Evolutionary conservation across 495 filamentous ascomycete species (phyloP), one percentile per base, ranked within the genome.

Genomic region (Aspergillus biplanus): DNA sequence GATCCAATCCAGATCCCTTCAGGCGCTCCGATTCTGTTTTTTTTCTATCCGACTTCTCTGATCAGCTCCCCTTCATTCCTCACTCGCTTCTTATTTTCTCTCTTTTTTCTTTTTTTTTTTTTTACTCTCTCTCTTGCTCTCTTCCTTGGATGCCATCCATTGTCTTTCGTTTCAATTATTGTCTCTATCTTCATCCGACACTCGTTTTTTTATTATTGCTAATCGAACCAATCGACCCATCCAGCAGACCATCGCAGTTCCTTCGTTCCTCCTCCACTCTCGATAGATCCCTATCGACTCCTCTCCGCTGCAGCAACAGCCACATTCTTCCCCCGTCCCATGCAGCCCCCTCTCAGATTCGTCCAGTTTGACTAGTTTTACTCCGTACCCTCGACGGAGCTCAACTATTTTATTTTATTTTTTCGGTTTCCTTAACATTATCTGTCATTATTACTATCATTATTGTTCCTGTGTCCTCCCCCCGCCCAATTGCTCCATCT

Each of bases 1-100:
- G 69, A 73, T 70, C 66, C 66, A 64, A 72, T 71, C 70, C 72
- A 71, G 69, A 72, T 73, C 69, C 62, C 58, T 68, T 65, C 61
- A 54, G 56, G 61, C 52, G 46, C 46, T 21, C 8, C 13, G 46
- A 44, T 9, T 44, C 18, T 65, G 54, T 61, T 46, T 46, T 65
- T 65, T 58, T 61, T 63, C 53, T 32, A 58, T 62, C 42, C 52
- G 18, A 12, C 42, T 27, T 62, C 58, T 56, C 47, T 44, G 35
- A 44, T 59, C 62, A 55, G 39, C 31, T 48, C 54, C 31, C 64
- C 44, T 52, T 33, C 32, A 42, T 18, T 37, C 44, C 8, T 50
- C 52, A 2, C 21, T 27, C 21, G 21, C 21, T 27, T 27, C 21
- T 27, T 42, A 44, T 35, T 52, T 31, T 48, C 33, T 56, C 21